These are phyloP conservation scores for Phragmites australis DNA, from an alignment of 176 grass and related monocot species.

Conservation along the genomic window DNA sequence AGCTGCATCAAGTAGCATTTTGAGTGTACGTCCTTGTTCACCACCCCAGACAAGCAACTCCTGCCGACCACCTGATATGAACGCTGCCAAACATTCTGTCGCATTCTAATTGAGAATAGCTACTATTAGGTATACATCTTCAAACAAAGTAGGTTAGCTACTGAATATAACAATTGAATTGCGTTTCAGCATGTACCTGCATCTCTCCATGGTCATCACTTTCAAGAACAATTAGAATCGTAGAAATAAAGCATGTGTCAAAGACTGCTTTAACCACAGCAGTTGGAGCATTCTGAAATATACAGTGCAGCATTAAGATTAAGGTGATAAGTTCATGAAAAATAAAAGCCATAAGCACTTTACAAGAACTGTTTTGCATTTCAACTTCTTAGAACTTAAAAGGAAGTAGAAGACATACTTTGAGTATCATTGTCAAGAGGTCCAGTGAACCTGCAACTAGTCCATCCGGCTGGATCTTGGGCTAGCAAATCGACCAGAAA, in stretches of 20 bases:
- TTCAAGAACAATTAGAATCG: slow-evolving; percentile 84
- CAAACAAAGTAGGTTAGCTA: slow-evolving; percentile 25
- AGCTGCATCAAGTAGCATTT: slow-evolving; percentile 84
- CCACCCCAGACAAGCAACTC: slow-evolving; percentile 85
- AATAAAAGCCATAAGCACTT: background rate
- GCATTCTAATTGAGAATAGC: slow-evolving; percentile 72
- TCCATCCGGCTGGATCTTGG: slow-evolving; percentile 67
- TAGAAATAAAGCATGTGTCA: slow-evolving; percentile 81
- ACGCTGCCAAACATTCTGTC: slow-evolving; percentile 90
- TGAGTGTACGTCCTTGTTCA: slow-evolving; percentile 60
- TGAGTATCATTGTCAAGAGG: slow-evolving; percentile 85
- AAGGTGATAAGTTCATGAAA: slow-evolving; percentile 5
- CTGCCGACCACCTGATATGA: slow-evolving; percentile 77
- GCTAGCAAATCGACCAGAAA: slow-evolving; percentile 54
- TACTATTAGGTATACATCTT: slow-evolving; percentile 26
- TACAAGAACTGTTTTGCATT: slow-evolving; percentile 13
- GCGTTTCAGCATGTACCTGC: slow-evolving; percentile 64
- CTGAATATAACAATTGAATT: slow-evolving; percentile 9
- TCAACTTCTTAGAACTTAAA: background rate
- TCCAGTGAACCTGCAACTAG: slow-evolving; percentile 87
- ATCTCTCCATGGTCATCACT: slow-evolving; percentile 96
- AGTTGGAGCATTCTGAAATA: slow-evolving; percentile 72
- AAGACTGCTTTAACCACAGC: slow-evolving; percentile 72
- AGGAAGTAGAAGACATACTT: slow-evolving; percentile 50
- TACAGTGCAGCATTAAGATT: slow-evolving; percentile 28